A percentile compares a stretch with the other conserved stretches of the same genome.
phyloP scores from a whole-genome alignment of 768 basidiomycete species.

The Lactarius pseudohatsudake region DNA sequence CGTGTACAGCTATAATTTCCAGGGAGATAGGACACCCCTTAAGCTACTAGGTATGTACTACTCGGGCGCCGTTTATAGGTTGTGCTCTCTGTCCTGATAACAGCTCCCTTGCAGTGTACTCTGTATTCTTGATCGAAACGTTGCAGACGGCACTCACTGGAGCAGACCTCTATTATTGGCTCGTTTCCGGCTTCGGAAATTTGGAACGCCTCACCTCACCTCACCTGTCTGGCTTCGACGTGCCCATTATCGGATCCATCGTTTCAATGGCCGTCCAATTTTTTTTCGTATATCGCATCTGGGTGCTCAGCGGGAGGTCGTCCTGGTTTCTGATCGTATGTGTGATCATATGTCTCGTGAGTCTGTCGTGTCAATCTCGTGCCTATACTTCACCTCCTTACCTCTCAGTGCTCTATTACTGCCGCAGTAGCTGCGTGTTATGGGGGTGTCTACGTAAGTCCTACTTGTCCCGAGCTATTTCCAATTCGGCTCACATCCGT shows the following conservation, averaged over 20 bases:
- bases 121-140: slow-evolving; percentile 32
- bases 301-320: slow-evolving; percentile 9
- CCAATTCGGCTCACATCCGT: not conserved
- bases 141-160: slow-evolving; percentile 33
- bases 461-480: not conserved
- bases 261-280: slow-evolving; percentile 35
- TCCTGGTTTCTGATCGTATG: not conserved
- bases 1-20: slow-evolving; percentile 22
- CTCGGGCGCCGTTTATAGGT: too few relatives aligned
- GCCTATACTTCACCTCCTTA: not conserved
- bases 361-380: not conserved
- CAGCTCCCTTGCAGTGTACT: slow-evolving; percentile 29
- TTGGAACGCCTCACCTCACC: slow-evolving; percentile 28
- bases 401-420: not conserved
- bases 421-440: not conserved
- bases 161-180: slow-evolving; percentile 35
- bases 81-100: not conserved
- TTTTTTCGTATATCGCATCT: slow-evolving; percentile 38
- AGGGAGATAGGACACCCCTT: not conserved
- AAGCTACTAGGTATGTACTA: slow-evolving; percentile 14
- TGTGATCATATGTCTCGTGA: slow-evolving; percentile 4
- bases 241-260: slow-evolving; percentile 34
- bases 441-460: slow-evolving; percentile 8
- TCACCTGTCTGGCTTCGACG: slow-evolving; percentile 32
- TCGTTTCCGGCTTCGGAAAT: slow-evolving; percentile 35